These are phyloP conservation scores for Fusarium fracticaudum DNA, from an alignment of 2,329 filamentous ascomycete species.

Conservation along the genomic window DNA sequence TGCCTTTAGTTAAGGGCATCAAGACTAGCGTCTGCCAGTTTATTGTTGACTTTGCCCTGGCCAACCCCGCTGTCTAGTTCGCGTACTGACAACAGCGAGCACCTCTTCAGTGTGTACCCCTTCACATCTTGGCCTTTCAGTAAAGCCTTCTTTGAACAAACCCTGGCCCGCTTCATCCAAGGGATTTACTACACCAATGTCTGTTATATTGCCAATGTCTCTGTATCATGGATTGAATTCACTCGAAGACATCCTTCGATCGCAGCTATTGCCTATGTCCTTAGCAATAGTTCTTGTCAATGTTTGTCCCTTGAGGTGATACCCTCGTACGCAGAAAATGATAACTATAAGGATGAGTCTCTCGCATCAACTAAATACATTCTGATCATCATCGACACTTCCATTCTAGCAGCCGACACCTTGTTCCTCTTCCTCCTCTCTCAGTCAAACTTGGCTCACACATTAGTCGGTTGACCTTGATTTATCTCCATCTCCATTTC, in stretches of 20 bases:
- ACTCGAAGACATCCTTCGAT: neutral
- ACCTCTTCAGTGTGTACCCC: neutral
- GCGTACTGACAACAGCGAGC: neutral
- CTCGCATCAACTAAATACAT: neutral
- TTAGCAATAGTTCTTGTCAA: constrained; percentile 9
- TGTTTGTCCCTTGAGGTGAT: constrained; percentile 4
- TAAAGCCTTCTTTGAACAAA: neutral
- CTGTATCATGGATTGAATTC: neutral
- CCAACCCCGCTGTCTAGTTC: neutral
- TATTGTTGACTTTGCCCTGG: neutral
- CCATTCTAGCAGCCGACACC: neutral
- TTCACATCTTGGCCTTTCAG: neutral
- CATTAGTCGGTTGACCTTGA: neutral
- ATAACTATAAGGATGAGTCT: constrained; percentile 31
- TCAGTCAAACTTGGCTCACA: neutral
- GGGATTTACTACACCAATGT: neutral
- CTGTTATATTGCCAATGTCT: constrained; percentile 17
- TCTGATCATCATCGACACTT: constrained; percentile 15
- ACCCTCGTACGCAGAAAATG: neutral
- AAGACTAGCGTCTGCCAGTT: neutral
- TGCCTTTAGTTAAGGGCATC: neutral
- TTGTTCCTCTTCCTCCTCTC: neutral
- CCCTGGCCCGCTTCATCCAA: constrained; percentile 9
- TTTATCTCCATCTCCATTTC: neutral
- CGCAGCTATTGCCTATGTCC: neutral